phyloP scores from a whole-genome alignment of 1,284 basidiomycete genomes.

The Tilletia indica region DNA sequence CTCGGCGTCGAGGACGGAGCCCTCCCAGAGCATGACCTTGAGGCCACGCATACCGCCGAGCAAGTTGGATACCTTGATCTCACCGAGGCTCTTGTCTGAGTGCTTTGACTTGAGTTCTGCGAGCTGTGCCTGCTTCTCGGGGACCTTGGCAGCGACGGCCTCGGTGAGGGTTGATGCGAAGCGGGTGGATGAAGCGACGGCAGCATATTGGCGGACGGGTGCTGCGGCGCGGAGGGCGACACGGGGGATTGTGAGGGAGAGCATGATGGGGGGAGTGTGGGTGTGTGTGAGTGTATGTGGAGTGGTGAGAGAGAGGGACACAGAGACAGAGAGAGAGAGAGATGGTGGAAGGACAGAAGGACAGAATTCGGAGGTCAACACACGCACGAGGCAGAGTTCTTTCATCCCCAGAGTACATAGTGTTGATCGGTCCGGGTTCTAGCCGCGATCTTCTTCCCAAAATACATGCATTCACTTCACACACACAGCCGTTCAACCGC shows the following conservation, averaged over 20 bases:
- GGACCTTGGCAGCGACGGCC: conserved; percentile 53
- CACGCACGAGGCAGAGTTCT: neutral
- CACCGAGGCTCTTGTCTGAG: conserved; percentile 48
- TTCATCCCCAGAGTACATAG: neutral
- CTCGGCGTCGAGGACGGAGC: conserved; percentile 54
- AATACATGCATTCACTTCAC: too few species aligned
- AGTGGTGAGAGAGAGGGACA: neutral
- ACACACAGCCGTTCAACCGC: too few species aligned
- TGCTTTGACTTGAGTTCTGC: conserved; percentile 52
- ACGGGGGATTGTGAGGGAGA: conserved; percentile 51
- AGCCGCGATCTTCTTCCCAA: too few species aligned
- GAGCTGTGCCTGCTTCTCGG: conserved; percentile 54
- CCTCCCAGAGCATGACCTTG: conserved; percentile 57
- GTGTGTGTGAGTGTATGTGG: neutral
- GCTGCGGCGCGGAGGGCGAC: conserved; percentile 47
- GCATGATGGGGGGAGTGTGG: conserved; percentile 30
- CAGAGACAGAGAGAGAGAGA: conserved; percentile 16
- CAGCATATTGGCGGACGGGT: conserved; percentile 49
- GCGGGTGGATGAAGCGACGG: conserved; percentile 40
- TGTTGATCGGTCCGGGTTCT: neutral
- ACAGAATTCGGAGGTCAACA: neutral
- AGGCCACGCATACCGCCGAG: conserved; percentile 56
- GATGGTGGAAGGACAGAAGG: conserved; percentile 25
- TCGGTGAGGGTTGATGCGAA: conserved; percentile 52
- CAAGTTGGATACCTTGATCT: conserved; percentile 52